A percentile compares a stretch with the other conserved stretches of the same genome.
Evolutionary conservation across 108 stramenopile species (phyloP).

Genomic region (Cyclotella atomus): DNA sequence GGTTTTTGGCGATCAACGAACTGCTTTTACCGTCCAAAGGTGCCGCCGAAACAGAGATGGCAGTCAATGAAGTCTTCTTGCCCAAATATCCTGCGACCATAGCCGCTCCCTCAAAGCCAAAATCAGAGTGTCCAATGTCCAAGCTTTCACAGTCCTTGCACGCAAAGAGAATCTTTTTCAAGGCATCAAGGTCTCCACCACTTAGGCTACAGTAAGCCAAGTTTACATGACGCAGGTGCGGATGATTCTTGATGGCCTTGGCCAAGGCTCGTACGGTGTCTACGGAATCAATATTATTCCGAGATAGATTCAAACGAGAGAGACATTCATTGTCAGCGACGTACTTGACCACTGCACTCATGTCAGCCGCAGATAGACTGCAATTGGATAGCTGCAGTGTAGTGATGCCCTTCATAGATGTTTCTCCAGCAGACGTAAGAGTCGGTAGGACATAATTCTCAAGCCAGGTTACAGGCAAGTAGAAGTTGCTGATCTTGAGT

Average conservation of each 20-base stretch:
- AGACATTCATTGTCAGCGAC: slow-evolving; percentile 7
- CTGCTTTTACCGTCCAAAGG: neutral
- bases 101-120: neutral
- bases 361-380: slow-evolving; percentile 4
- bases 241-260: slow-evolving; percentile 18
- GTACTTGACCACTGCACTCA: neutral
- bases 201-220: slow-evolving; percentile 7
- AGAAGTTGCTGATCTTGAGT: neutral
- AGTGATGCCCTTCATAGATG: neutral
- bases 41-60: neutral
- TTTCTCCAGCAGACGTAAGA: neutral
- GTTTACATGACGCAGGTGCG: slow-evolving; percentile 3
- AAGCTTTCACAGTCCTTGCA: neutral
- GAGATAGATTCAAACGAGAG: slow-evolving; percentile 5
- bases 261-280: slow-evolving; percentile 7
- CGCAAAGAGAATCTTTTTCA: slow-evolving; percentile 1
- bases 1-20: neutral
- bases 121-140: neutral
- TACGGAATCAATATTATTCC: slow-evolving; percentile 14
- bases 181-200: neutral
- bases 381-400: slow-evolving; percentile 11
- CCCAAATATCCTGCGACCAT: neutral
- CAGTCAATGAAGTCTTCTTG: neutral
- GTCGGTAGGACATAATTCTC: neutral
- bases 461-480: neutral